These are phyloP conservation scores for Salix brachista DNA, from an alignment of 345 rosid species.

Conservation along the genomic window DNA sequence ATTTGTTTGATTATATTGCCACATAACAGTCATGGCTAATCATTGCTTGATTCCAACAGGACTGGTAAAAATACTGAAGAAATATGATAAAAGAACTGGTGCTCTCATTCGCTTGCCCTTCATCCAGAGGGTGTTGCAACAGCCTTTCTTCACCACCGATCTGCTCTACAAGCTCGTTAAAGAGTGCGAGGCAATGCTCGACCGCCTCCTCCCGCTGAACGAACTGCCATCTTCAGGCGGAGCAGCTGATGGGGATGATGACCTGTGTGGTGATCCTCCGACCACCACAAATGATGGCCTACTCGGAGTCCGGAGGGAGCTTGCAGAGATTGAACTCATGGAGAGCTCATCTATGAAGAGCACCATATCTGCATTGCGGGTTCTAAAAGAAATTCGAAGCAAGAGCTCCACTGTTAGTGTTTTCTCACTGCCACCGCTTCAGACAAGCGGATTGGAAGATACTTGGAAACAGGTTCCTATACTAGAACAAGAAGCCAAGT, in stretches of 20 bases:
- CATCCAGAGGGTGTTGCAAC: conserved; percentile 82
- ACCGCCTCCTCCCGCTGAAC: conserved; percentile 47
- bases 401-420: conserved; percentile 80
- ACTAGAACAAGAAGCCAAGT: conserved; percentile 78
- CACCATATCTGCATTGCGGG: conserved; percentile 68
- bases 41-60: conserved; percentile 35
- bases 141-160: conserved; percentile 93
- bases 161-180: conserved; percentile 76
- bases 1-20: not conserved
- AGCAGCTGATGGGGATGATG: conserved; percentile 23
- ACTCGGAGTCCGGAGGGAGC: conserved; percentile 45
- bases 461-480: conserved; percentile 75
- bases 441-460: conserved; percentile 55
- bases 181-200: conserved; percentile 80
- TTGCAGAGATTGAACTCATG: conserved; percentile 56
- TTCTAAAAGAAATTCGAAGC: conserved; percentile 71
- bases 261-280: conserved; percentile 25
- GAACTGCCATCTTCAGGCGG: conserved; percentile 30
- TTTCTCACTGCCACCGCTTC: conserved; percentile 86
- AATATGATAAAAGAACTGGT: conserved; percentile 92
- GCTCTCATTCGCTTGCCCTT: conserved; percentile 84
- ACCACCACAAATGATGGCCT: conserved; percentile 24
- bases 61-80: conserved; percentile 86
- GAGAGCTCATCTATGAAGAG: conserved; percentile 84
- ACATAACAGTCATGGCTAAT: not conserved